These are phyloP conservation scores for Oehlia diaphana DNA, from an alignment of 192 early-diverging fungal genomes.

Conservation along the genomic window DNA sequence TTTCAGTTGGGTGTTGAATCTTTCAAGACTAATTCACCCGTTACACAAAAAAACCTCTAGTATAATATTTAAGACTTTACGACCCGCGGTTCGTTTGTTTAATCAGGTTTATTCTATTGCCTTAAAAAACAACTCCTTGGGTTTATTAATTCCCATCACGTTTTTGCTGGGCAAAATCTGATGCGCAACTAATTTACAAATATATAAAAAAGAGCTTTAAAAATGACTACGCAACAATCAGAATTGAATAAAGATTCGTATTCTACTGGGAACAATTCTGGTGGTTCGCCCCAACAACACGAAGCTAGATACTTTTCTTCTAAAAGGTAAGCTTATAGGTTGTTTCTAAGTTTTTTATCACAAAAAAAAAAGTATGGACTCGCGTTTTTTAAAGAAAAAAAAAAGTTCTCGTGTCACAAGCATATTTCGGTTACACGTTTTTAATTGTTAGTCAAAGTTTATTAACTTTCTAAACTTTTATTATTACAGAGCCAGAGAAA, in stretches of 20 bases:
- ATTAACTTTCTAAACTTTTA: neutral
- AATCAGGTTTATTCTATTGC: constrained; percentile 11
- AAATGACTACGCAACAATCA: constrained; percentile 27
- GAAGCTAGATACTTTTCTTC: constrained; percentile 30
- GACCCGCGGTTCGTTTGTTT: constrained; percentile 6
- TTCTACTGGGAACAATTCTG: constrained; percentile 1
- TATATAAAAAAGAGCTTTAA: neutral
- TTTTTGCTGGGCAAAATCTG: constrained; percentile 29
- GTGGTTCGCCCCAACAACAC: constrained; percentile 25
- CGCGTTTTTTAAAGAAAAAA: neutral
- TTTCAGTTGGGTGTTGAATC: constrained; percentile 18
- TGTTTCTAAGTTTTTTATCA: too few relatives aligned
- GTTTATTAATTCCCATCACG: constrained; percentile 12
- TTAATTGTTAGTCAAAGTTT: neutral
- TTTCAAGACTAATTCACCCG: constrained; percentile 3
- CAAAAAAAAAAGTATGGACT: neutral
- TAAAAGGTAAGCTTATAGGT: constrained; percentile 23
- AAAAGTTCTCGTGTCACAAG: neutral
- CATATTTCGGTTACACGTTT: neutral
- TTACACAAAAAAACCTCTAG: constrained; percentile 25
- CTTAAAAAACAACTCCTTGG: neutral
- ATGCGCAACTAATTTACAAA: constrained; percentile 2
- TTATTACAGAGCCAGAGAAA: constrained; percentile 30
- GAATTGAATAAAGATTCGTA: constrained; percentile 28
- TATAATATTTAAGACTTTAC: constrained; percentile 21